Evolutionary conservation across 495 filamentous ascomycete species (phyloP), one percentile per base, ranked within the genome.

Genomic region (Pyrenula aspistea): DNA sequence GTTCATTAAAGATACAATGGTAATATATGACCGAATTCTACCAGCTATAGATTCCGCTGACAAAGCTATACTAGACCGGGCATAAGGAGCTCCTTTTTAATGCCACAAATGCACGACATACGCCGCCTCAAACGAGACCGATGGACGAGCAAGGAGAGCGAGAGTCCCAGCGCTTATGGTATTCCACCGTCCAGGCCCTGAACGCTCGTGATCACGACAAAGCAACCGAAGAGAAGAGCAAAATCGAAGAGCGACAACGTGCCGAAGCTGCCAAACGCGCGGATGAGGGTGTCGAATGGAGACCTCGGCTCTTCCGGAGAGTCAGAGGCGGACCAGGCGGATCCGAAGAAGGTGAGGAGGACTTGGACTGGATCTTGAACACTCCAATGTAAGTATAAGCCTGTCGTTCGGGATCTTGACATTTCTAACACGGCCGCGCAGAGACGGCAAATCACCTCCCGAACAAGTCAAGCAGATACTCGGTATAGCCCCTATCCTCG

Each of bases 291-390:
- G 75, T 92, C 12, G 91, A 95, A 58, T 99, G 94, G 94, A 83
- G 81, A 54, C 92, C 93, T 8, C 78, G 79, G 56, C 79, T 96
- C 19, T 99, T 99, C 76, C 79, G 89, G 58, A 66, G 65, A 55
- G 84, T 94, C 10, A 77, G 80, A 24, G 86, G 84, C 25, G 89
- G 88, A 2, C 83, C 83, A 19, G 83, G 82, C 47, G 86, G 85
- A 12, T 62, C 76, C 4, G 88, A 89, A 53, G 91, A 94, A 61
- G 92, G 91, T 19, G 89, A 95, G 63, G 83, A 85, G 60, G 85
- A 87, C 57, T 74, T 99, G 22, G 94, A 99, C 68, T 99, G 89
- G 88, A 89, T 97, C 62, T 85, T 99, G 63, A 86, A 90, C 65
- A 86, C 94, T 12, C 74, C 85, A 58, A 83, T 97, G 89, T 96